These are phyloP conservation scores for Hemileia vastatrix DNA, from an alignment of 1,284 basidiomycete genomes.

Conservation along the genomic window DNA sequence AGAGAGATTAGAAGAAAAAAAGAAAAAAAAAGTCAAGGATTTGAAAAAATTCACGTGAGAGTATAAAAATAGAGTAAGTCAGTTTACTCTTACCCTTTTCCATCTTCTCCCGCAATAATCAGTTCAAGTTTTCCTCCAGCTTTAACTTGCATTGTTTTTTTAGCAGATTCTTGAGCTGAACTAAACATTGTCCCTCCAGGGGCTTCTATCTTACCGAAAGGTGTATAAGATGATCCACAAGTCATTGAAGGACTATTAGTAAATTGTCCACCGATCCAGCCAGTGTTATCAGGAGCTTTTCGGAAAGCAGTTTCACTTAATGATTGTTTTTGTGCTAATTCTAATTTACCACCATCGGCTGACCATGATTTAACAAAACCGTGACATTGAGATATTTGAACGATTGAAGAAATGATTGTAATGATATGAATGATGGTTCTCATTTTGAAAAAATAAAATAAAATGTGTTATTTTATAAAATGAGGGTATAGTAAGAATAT, in stretches of 20 bases:
- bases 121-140: slow-evolving; percentile 12
- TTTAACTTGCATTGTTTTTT: slow-evolving; percentile 13
- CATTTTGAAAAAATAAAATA: too few species aligned
- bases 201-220: slow-evolving; percentile 5
- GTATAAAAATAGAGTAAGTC: not conserved
- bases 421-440: not conserved
- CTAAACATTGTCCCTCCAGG: slow-evolving; percentile 14
- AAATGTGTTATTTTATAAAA: too few species aligned
- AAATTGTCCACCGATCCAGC: slow-evolving; percentile 22
- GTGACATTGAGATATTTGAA: not conserved
- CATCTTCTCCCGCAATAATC: slow-evolving; percentile 3
- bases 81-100: slow-evolving; percentile 15
- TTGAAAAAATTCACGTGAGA: not conserved
- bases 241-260: slow-evolving; percentile 10
- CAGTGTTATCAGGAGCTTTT: slow-evolving; percentile 10
- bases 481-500: too few species aligned
- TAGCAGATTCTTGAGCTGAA: slow-evolving; percentile 12
- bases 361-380: slow-evolving; percentile 17
- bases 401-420: not conserved
- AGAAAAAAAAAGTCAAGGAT: not conserved
- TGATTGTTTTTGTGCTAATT: slow-evolving; percentile 14
- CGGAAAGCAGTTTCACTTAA: slow-evolving; percentile 16
- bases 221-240: slow-evolving; percentile 18
- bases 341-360: slow-evolving; percentile 13
- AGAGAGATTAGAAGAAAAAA: not conserved